Evolutionary conservation across 176 grass and related monocot species (phyloP), one percentile per base, ranked within the genome.

Genomic region (Guadua angustifolia): DNA sequence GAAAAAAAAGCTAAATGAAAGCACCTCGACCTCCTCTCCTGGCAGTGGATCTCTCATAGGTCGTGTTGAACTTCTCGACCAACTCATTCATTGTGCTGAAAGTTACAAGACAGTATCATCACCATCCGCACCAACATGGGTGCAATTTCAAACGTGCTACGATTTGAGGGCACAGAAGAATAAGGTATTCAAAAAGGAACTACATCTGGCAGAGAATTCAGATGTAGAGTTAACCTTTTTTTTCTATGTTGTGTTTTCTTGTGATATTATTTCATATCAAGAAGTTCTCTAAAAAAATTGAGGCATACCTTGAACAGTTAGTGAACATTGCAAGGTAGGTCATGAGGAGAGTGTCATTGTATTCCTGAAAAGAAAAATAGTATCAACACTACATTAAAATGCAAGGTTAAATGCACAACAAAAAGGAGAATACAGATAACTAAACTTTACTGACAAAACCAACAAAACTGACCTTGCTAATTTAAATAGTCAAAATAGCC

Each of bases 281-380:
- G 36, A 58, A 26, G 59, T 40, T 56, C 6, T 36, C 9, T 11
- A 2, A 40, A 40, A 73, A 76, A 22, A 22, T 17, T 3, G 22
- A 16, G 21, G 32, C 67, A 76, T 88, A 99, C 96, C 93, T 94
- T 13, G 91, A 93, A 82, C 93, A 99, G 78, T 95, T 99, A 3
- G 96, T 99, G 85, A 99, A 88, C 91, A 92, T 99, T 42, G 96
- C 93, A 25, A 99, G 91, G 84, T 99, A 99, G n/a, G 96, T 94
- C 89, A 99, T 86, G 57, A 99, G 88, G 52, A 99, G 96, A 18
- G 93, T 99, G 78, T 99, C 91, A 50, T 99, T 99, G 81, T 92
- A 99, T 84, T 99, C 96, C 96, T 99, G 83, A 69, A 92, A 82
- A 80, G 18, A 83, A 76, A 86, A 4, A 9, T 5, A n/a, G 29